Evolutionary conservation across 2,329 filamentous ascomycete species (phyloP).

Genomic region (Emergomyces orientalis): DNA sequence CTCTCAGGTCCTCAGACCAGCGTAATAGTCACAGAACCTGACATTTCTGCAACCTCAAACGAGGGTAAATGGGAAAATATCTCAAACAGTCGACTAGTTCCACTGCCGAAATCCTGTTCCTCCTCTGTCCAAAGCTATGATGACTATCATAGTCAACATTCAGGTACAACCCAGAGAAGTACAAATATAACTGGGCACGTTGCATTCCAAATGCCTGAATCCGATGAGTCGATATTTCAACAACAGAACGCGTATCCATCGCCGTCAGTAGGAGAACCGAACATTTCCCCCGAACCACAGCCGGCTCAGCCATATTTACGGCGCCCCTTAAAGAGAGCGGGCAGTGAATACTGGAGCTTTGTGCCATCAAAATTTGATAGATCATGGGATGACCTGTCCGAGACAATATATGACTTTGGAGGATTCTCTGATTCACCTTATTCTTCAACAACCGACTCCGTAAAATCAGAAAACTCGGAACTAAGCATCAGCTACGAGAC

Average conservation of each 20-base stretch:
- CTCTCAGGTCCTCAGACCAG: background rate
- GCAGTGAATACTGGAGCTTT: conserved; percentile 7
- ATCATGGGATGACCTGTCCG: background rate
- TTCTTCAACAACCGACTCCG: conserved; percentile 1
- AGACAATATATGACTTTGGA: conserved; percentile 5
- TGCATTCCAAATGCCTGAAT: background rate
- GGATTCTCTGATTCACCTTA: conserved; percentile 5
- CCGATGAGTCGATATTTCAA: background rate
- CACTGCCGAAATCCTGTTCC: background rate
- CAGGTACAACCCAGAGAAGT: background rate
- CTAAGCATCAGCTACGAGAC: conserved; percentile 3
- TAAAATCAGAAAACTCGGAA: background rate
- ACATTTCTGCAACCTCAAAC: background rate
- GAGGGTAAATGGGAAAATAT: background rate
- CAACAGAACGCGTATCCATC: background rate
- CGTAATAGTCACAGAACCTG: background rate
- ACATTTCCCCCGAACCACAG: conserved; percentile 3
- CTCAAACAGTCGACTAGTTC: background rate
- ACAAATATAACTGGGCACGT: background rate
- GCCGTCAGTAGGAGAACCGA: background rate
- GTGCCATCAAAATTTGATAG: background rate
- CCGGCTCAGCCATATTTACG: background rate
- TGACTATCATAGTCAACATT: conserved; percentile 3
- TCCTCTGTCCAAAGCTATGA: conserved; percentile 4
- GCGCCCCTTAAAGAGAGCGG: background rate